A percentile compares a stretch with the other conserved stretches of the same genome.
These are phyloP conservation scores for Solanum paucissectum DNA, from an alignment of 257 asterid species.

Conservation along the genomic window DNA sequence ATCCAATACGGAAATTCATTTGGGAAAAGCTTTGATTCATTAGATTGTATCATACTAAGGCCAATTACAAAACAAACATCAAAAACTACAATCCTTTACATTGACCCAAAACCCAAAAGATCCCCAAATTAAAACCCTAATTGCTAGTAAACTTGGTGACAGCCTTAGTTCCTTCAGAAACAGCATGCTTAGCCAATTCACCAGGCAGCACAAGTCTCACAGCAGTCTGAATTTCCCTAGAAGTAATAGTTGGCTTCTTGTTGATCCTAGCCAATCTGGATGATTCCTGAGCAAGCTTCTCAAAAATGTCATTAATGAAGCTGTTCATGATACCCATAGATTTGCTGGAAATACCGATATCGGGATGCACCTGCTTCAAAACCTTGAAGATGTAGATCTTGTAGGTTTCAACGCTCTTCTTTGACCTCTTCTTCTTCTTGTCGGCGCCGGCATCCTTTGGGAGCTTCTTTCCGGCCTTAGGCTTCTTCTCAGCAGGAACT, in stretches of 20 bases:
- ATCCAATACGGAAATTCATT: not conserved
- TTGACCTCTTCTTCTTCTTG: not conserved
- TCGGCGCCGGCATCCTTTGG: not conserved
- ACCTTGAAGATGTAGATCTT: not conserved
- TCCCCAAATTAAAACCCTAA: not conserved
- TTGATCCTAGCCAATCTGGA: not conserved
- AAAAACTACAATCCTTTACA: not conserved
- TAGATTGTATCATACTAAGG: not conserved
- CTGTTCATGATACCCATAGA: not conserved
- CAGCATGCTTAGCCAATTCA: not conserved
- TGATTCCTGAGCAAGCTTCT: not conserved
- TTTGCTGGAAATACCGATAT: not conserved
- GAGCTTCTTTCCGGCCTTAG: not conserved
- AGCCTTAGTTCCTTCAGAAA: not conserved
- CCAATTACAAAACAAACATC: not conserved
- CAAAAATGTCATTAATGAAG: not conserved
- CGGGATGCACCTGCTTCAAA: not conserved
- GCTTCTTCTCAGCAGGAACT: not conserved
- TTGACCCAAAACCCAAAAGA: not conserved
- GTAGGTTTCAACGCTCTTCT: not conserved
- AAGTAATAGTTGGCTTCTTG: not conserved
- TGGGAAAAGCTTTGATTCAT: not conserved
- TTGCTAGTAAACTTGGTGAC: not conserved
- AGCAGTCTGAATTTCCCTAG: not conserved
- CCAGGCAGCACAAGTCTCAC: not conserved